These are phyloP conservation scores for Salicornia ramosissima DNA, from an alignment of 148 eudicot species.

Conservation along the genomic window DNA sequence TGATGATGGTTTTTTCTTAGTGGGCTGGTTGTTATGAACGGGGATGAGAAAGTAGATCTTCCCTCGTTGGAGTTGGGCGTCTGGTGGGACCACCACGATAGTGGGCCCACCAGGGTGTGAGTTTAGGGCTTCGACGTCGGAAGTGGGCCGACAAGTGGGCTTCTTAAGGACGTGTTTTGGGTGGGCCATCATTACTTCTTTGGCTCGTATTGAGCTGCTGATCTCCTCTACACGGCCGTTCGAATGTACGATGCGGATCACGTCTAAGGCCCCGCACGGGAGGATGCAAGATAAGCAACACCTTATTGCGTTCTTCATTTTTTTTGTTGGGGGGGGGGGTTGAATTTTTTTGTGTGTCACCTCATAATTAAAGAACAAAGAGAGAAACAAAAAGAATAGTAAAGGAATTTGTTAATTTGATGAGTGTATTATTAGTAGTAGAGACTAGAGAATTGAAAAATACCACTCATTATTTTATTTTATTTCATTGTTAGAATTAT, in stretches of 20 bases:
- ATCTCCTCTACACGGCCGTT: constrained; percentile 79
- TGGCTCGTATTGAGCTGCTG: constrained; percentile 47
- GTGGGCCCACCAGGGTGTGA: constrained; percentile 17
- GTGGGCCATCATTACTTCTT: constrained; percentile 52
- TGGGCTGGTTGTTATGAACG: background rate
- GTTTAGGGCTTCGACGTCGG: background rate
- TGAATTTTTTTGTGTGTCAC: background rate
- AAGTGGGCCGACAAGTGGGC: constrained; percentile 36
- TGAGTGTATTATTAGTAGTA: constrained; percentile 8
- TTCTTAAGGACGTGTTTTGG: constrained; percentile 71
- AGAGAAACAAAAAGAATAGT: background rate
- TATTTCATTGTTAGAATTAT: background rate
- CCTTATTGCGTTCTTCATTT: constrained; percentile 53
- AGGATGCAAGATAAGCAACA: constrained; percentile 92
- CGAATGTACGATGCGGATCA: constrained; percentile 77
- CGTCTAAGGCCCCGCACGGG: constrained; percentile 85
- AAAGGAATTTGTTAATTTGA: background rate
- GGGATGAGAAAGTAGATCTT: constrained; percentile 84
- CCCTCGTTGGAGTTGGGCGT: constrained; percentile 71
- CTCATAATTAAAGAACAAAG: background rate
- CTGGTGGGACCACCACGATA: constrained; percentile 64
- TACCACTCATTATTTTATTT: too few species aligned
- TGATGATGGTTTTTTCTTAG: background rate
- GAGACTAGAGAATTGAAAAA: too few species aligned
- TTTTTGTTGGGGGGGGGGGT: background rate